Evolutionary conservation across 352 stramenopile genomes (phyloP), one percentile per base, ranked within the genome.

Genomic region (Saprolegnia diclina): DNA sequence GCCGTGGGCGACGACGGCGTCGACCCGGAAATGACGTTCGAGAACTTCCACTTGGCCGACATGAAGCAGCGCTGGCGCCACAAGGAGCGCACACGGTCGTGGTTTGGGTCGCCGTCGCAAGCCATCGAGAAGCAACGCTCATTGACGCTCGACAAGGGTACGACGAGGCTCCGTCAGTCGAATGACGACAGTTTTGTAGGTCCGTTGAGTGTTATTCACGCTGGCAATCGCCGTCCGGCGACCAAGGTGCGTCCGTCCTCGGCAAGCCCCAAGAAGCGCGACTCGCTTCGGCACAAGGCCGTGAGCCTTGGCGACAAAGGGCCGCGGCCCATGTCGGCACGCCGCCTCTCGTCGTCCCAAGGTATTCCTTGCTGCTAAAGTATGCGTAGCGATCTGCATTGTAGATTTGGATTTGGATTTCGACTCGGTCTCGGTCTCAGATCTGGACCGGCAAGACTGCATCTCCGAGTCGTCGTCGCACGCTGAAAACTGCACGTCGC

Each of bases 371-470:
- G n/a, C n/a, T n/a, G n/a, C n/a, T n/a, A n/a, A n/a, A n/a, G n/a
- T n/a, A n/a, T n/a, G n/a, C n/a, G n/a, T n/a, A n/a, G n/a, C n/a
- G n/a, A n/a, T n/a, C n/a, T 22, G 61, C 4, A 5, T 16, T 21
- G 24, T 35, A n/a, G 61, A 29, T 38, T 14, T 63, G 13, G 42
- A 64, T 22, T 56, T 82, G 19, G 86, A 94, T 67, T 92, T 89
- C 66, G 86, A 94, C 61, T 92, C 84, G 72, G 81, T 94, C n/a
- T 94, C 86, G 13, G 77, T 94, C 50, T 71, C 74, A 0, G 86
- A 77, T 55, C 71, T 56, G 13, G 82, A 87, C 71, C 77, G 85
- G 57, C 71, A 86, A 21, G 84, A 92, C 59, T 80, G 76, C 37
- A 65, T 91, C 32, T 92, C 84, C 5, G 77, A 91, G 73, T 80